A percentile compares a stretch with the other conserved stretches of the same genome.
phyloP scores from a whole-genome alignment of 345 rosid genomes.

The Firmiana major region DNA sequence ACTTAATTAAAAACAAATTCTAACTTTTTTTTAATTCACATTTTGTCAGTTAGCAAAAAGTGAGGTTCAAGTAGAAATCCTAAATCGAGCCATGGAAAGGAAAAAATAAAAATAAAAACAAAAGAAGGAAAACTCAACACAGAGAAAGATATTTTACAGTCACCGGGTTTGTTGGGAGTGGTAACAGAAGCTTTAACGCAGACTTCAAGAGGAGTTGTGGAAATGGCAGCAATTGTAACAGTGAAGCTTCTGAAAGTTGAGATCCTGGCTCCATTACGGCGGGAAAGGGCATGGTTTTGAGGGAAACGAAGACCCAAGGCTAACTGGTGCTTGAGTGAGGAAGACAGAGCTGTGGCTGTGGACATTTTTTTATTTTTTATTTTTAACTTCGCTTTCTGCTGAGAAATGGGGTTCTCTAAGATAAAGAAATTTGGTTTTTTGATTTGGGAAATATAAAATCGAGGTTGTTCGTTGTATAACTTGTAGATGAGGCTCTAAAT shows the following conservation, averaged over 20 bases:
- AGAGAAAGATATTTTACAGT: conserved; percentile 53
- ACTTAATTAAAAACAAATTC: not conserved
- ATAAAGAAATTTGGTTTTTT: not conserved
- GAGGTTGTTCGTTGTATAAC: not conserved
- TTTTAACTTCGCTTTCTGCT: not conserved
- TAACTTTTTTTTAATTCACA: not conserved
- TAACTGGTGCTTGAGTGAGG: conserved; percentile 37
- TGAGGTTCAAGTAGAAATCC: not conserved
- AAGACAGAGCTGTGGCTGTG: conserved; percentile 45
- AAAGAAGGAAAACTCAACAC: not conserved
- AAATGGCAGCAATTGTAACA: conserved; percentile 40
- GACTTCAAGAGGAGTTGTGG: conserved; percentile 49
- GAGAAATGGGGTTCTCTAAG: not conserved
- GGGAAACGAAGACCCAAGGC: conserved; percentile 28
- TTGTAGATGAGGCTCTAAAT: not conserved
- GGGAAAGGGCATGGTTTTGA: conserved; percentile 11
- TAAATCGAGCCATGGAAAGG: not conserved
- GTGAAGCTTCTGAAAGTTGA: conserved; percentile 24
- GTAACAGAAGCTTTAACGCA: conserved; percentile 87
- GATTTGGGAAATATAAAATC: not conserved
- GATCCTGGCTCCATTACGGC: conserved; percentile 15
- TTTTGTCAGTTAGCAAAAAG: not conserved
- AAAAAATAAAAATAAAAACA: too few relatives aligned
- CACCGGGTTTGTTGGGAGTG: conserved; percentile 72
- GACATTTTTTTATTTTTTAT: conserved; percentile 41